A percentile compares a stretch with the other conserved stretches of the same genome.
Conservation (phyloP, 257 asterid species). For the Solanum raphanifolium region DNA sequence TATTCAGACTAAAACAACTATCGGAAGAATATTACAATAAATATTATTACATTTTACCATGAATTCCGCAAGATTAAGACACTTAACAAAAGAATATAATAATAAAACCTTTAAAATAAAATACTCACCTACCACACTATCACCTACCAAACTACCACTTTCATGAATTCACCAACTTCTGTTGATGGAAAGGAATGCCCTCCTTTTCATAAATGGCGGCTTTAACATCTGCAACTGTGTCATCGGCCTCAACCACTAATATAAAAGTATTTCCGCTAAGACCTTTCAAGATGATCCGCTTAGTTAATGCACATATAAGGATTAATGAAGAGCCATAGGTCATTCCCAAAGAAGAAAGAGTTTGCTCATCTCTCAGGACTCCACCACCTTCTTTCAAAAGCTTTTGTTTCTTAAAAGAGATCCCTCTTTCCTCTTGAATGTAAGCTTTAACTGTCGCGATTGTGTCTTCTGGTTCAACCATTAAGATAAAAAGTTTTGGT, state of each 20-base stretch:
- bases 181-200: neutral
- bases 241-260: neutral
- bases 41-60: no score
- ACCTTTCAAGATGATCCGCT: neutral
- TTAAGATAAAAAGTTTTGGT: neutral
- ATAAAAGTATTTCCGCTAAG: neutral
- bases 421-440: neutral
- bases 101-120: no score
- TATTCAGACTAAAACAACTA: no score
- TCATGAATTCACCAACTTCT: no score
- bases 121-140: no score
- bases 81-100: no score
- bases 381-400: neutral
- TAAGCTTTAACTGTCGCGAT: neutral
- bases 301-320: neutral
- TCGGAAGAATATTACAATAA: no score
- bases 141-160: no score
- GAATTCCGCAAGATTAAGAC: no score
- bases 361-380: neutral
- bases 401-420: neutral
- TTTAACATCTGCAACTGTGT: neutral
- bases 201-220: neutral
- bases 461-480: neutral
- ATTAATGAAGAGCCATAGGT: neutral
- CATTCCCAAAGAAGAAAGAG: neutral